These are phyloP conservation scores for Boletus sp. DNA, from an alignment of 1,284 basidiomycete species.

Conservation along the genomic window DNA sequence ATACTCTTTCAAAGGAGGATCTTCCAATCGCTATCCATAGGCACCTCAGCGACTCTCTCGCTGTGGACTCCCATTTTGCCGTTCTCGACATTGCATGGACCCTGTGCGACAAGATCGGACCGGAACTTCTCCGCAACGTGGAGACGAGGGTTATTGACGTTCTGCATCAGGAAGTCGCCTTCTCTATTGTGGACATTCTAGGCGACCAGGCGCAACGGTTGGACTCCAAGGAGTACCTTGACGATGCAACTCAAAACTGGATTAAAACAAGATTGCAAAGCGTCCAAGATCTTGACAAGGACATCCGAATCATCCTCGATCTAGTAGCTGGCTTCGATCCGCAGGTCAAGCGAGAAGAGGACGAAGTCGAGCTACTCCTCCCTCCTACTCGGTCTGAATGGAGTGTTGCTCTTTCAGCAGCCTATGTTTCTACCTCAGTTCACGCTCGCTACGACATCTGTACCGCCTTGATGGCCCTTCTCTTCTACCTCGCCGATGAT, in stretches of 20 bases:
- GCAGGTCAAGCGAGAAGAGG: constrained; percentile 69
- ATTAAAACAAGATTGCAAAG: constrained; percentile 54
- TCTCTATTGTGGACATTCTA: constrained; percentile 70
- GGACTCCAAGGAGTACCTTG: constrained; percentile 51
- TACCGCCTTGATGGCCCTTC: constrained; percentile 57
- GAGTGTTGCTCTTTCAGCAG: constrained; percentile 55
- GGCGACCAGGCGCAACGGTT: constrained; percentile 55
- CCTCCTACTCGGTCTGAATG: constrained; percentile 55
- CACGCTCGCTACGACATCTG: constrained; percentile 71
- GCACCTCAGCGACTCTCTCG: constrained; percentile 39
- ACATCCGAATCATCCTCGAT: constrained; percentile 56
- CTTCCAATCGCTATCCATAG: constrained; percentile 57
- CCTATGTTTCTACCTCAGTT: constrained; percentile 58
- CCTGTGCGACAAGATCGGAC: constrained; percentile 53
- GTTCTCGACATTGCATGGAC: constrained; percentile 59
- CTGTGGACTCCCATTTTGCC: constrained; percentile 47
- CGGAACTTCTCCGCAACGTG: constrained; percentile 49
- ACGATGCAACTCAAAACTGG: constrained; percentile 57
- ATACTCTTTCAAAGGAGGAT: constrained; percentile 62
- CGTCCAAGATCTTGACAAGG: constrained; percentile 51
- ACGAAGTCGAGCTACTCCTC: constrained; percentile 55
- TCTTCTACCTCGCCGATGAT: constrained; percentile 68
- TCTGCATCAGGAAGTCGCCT: constrained; percentile 69
- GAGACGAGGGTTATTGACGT: constrained; percentile 60
- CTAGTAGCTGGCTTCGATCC: constrained; percentile 66